Conservation (phyloP, 1,139 yeast genomes). For the Candida sanyaensis region DNA sequence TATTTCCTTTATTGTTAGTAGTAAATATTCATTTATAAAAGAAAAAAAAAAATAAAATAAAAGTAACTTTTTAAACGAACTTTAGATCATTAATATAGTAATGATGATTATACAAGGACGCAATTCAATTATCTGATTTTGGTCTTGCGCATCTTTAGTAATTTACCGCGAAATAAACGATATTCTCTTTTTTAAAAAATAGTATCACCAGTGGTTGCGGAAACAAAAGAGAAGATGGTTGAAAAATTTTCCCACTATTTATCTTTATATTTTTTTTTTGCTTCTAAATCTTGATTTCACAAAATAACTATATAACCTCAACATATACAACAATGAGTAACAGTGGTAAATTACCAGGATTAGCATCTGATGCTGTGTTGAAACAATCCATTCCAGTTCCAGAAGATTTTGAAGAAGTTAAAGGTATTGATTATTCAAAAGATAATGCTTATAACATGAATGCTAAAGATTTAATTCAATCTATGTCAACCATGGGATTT, state of each 20-base stretch:
- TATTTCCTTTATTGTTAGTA: background rate
- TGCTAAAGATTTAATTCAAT: slow-evolving; percentile 73
- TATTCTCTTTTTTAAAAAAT: background rate
- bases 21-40: background rate
- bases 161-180: background rate
- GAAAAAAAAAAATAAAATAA: too few relatives aligned
- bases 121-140: too few relatives aligned
- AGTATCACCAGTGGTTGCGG: slow-evolving; percentile 1
- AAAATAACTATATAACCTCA: background rate
- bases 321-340: background rate
- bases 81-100: too few relatives aligned
- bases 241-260: background rate
- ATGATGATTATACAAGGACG: too few relatives aligned
- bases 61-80: too few relatives aligned
- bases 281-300: background rate
- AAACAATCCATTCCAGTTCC: slow-evolving; percentile 87
- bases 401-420: slow-evolving; percentile 70
- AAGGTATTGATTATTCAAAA: slow-evolving; percentile 85
- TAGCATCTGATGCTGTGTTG: slow-evolving; percentile 86
- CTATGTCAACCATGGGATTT: slow-evolving; percentile 97
- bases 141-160: background rate
- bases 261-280: background rate
- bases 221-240: background rate
- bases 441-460: slow-evolving; percentile 68
- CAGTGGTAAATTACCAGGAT: slow-evolving; percentile 46